A percentile compares a stretch with the other conserved stretches of the same genome.
Evolutionary conservation across 768 basidiomycete species (phyloP).

Genomic region (Pleurotus cornucopiae): DNA sequence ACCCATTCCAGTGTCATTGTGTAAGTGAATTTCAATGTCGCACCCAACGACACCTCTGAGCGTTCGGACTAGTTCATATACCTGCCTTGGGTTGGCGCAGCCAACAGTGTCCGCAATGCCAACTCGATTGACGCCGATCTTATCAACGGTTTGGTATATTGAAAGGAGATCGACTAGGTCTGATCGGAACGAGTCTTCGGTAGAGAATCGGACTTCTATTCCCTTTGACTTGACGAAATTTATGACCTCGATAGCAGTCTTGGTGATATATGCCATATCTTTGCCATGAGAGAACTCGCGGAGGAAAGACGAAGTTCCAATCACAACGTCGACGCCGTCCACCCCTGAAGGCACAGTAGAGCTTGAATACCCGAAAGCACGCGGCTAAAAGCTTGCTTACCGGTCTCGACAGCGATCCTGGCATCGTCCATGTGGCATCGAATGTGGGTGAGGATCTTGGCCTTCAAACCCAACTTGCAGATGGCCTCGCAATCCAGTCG

Average conservation of each 20-base stretch:
- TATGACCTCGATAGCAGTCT: slow-evolving; percentile 97
- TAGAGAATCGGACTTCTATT: slow-evolving; percentile 99
- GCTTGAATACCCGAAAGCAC: slow-evolving; percentile 3
- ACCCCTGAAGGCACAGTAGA: slow-evolving; percentile 56
- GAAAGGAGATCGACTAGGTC: slow-evolving; percentile 98
- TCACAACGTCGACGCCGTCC: slow-evolving; percentile 98
- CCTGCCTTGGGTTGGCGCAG: slow-evolving; percentile 97
- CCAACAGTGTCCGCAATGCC: slow-evolving; percentile 99
- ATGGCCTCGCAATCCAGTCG: slow-evolving; percentile 93
- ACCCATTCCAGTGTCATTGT: slow-evolving; percentile 99
- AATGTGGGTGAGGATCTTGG: slow-evolving; percentile 98
- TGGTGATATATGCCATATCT: slow-evolving; percentile 99
- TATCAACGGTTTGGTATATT: slow-evolving; percentile 99
- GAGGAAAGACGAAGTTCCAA: slow-evolving; percentile 98
- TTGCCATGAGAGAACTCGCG: slow-evolving; percentile 99
- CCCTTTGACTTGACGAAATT: slow-evolving; percentile 99
- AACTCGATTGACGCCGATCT: slow-evolving; percentile 97
- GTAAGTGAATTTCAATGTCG: slow-evolving; percentile 97
- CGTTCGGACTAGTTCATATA: slow-evolving; percentile 96
- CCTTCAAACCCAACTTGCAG: slow-evolving; percentile 96
- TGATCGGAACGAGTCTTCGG: slow-evolving; percentile 99
- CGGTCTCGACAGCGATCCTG: slow-evolving; percentile 95
- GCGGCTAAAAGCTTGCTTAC: slow-evolving; percentile 34
- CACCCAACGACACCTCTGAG: slow-evolving; percentile 94
- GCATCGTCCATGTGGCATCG: slow-evolving; percentile 99